Conservation (phyloP, 768 basidiomycete species). For the Amanita exitialis region DNA sequence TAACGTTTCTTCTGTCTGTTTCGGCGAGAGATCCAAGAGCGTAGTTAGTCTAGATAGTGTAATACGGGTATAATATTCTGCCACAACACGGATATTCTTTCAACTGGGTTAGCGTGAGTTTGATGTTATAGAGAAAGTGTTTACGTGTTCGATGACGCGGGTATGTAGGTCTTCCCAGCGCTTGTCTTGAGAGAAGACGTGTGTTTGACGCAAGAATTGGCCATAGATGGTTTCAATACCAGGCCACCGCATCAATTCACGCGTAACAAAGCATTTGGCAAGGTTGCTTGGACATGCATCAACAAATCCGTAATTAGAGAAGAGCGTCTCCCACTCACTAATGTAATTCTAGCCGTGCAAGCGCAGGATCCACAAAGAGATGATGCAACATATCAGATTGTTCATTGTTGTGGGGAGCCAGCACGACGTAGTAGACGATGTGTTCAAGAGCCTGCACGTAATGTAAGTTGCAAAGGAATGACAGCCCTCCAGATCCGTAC, state of each 20-base stretch:
- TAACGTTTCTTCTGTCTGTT: conserved; percentile 82
- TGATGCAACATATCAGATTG: conserved; percentile 96
- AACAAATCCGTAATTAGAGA: conserved; percentile 8
- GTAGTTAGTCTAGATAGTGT: conserved; percentile 73
- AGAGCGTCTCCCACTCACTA: conserved; percentile 40
- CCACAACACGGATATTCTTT: conserved; percentile 93
- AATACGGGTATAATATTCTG: conserved; percentile 92
- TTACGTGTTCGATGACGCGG: conserved; percentile 92
- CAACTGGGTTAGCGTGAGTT: neutral
- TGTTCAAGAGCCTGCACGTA: conserved; percentile 73
- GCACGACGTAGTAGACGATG: conserved; percentile 89
- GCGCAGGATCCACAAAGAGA: conserved; percentile 66
- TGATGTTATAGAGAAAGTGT: conserved; percentile 16
- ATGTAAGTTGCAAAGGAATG: neutral
- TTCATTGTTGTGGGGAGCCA: conserved; percentile 93
- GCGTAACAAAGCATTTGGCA: conserved; percentile 87
- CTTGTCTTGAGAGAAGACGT: conserved; percentile 69
- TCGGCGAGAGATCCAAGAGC: conserved; percentile 74
- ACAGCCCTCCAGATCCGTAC: conserved; percentile 27
- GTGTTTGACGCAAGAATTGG: conserved; percentile 66
- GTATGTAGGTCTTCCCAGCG: conserved; percentile 95
- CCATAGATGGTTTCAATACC: conserved; percentile 87
- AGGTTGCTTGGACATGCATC: conserved; percentile 55
- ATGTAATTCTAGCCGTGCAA: conserved; percentile 75
- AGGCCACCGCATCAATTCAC: conserved; percentile 95